Evolutionary conservation across 805 yeast species (phyloP).

Genomic region (Candida boidinii): DNA sequence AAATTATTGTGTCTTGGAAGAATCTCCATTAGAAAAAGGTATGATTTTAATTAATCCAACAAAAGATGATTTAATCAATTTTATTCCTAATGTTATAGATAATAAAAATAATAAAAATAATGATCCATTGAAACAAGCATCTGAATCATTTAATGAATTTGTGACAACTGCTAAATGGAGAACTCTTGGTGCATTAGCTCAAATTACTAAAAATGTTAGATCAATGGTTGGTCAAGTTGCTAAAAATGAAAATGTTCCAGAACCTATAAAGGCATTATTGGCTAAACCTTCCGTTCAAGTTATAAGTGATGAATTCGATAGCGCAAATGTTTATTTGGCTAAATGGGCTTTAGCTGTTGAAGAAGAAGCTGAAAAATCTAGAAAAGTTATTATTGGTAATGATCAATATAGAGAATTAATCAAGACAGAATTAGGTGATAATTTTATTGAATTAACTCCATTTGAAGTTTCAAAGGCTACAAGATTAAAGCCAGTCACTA

Average conservation of each 20-base stretch:
- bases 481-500: conserved; percentile 57
- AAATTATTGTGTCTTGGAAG: conserved; percentile 51
- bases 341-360: conserved; percentile 96
- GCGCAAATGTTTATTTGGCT: conserved; percentile 86
- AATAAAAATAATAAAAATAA: conserved; percentile 22
- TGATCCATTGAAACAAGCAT: conserved; percentile 20
- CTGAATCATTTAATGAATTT: conserved; percentile 33
- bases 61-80: conserved; percentile 51
- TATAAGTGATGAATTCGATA: conserved; percentile 85
- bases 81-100: conserved; percentile 37
- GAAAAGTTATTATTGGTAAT: conserved; percentile 44
- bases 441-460: conserved; percentile 41
- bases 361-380: conserved; percentile 71
- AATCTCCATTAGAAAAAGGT: conserved; percentile 62
- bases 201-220: conserved; percentile 58
- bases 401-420: conserved; percentile 49
- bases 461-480: conserved; percentile 54
- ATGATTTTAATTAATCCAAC: conserved; percentile 76
- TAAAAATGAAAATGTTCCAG: conserved; percentile 37
- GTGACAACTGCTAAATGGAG: conserved; percentile 77
- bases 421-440: conserved; percentile 51
- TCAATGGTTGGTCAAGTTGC: conserved; percentile 55
- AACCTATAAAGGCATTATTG: conserved; percentile 47
- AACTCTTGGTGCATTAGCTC: conserved; percentile 75
- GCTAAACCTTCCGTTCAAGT: conserved; percentile 72